Base-by-base conservation (phyloP, 495 filamentous ascomycete species). In the Aspergillus avenaceus region DNA sequence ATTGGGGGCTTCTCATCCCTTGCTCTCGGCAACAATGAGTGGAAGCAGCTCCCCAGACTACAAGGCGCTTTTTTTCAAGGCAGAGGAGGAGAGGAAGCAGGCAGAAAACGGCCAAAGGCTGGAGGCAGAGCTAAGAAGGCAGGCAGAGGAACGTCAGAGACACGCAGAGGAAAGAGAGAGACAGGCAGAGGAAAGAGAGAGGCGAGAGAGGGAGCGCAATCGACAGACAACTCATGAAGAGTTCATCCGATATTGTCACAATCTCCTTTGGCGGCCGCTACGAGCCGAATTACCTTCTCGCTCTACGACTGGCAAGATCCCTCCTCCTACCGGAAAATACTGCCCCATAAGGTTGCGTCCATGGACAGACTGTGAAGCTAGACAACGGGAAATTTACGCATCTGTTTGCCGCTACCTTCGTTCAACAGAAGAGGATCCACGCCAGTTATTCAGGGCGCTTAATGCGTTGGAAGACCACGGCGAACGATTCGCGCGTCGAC, bases 191-290 rank as follows among this genome's bases (percentile, higher is more conserved):
- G n/a, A n/a, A n/a, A n/a, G n/a, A n/a, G n/a, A n/a, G n/a, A n/a
- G n/a, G n/a, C n/a, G n/a, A n/a, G n/a, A n/a, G n/a, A n/a, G n/a
- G n/a, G n/a, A n/a, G n/a, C n/a, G n/a, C n/a, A n/a, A n/a, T n/a
- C n/a, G n/a, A n/a, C n/a, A n/a, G n/a, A 72, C 69, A 28, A 63
- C 67, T 45, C 67, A 70, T 47, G 47, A 22, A 51, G 72, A 71
- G 47, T 61, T 70, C 52, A 53, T 74, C 31, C 52, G 41, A 38
- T 34, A 54, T 32, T 70, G 64, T 48, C 64, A 73, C 34, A 47
- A 61, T 44, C 50, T 69, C 19, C 51, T 73, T 31, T 74, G 53
- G 8, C 45, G 54, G 8, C 55, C 38, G 11, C 36, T 65, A 24
- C 45, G 49, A 59, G 56, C 53, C 14, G 46, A 41, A 41, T 27